Percentiles rank a stretch among this genome's conserved stretches.
phyloP scores from a whole-genome alignment of 108 stramenopile species.

The Licmophora abbreviata region DNA sequence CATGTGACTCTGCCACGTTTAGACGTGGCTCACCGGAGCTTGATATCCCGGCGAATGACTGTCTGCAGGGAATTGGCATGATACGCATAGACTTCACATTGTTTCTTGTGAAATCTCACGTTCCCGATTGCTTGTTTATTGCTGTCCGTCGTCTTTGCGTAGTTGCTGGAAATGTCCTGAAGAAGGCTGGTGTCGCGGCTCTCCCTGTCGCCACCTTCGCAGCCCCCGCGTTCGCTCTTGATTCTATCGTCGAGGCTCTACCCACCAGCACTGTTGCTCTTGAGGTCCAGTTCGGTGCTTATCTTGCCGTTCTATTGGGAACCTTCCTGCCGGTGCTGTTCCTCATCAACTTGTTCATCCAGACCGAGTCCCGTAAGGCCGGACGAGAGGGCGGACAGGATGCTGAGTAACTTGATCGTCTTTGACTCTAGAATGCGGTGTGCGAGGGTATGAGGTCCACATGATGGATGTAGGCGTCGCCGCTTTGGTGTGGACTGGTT shows the following conservation, averaged over 20 bases:
- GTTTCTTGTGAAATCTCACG: not conserved
- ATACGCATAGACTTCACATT: not conserved
- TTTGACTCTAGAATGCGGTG: too few relatives aligned
- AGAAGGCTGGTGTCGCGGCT: conserved; percentile 56
- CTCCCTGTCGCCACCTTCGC: conserved; percentile 59
- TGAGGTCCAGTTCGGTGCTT: conserved; percentile 90
- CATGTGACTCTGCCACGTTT: too few relatives aligned
- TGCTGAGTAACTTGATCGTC: conserved; percentile 44
- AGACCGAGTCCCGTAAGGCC: conserved; percentile 81
- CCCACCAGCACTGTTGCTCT: conserved; percentile 77
- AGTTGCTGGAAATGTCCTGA: conserved; percentile 29
- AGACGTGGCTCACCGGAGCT: too few relatives aligned
- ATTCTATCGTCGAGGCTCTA: conserved; percentile 70
- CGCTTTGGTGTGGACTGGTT: too few relatives aligned
- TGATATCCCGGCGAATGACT: too few relatives aligned
- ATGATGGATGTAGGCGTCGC: too few relatives aligned
- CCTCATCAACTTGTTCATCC: conserved; percentile 92
- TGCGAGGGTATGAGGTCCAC: too few relatives aligned
- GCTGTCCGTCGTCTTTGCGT: conserved; percentile 5
- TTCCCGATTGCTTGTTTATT: not conserved
- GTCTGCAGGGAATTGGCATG: too few relatives aligned
- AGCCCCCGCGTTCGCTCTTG: conserved; percentile 76
- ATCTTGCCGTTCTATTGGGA: conserved; percentile 90
- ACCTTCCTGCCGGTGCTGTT: conserved; percentile 88
- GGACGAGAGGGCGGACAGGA: conserved; percentile 68